A percentile compares a stretch with the other conserved stretches of the same genome.
phyloP scores from a whole-genome alignment of 2,329 filamentous ascomycete genomes.

The Teratosphaeria gauchensis region DNA sequence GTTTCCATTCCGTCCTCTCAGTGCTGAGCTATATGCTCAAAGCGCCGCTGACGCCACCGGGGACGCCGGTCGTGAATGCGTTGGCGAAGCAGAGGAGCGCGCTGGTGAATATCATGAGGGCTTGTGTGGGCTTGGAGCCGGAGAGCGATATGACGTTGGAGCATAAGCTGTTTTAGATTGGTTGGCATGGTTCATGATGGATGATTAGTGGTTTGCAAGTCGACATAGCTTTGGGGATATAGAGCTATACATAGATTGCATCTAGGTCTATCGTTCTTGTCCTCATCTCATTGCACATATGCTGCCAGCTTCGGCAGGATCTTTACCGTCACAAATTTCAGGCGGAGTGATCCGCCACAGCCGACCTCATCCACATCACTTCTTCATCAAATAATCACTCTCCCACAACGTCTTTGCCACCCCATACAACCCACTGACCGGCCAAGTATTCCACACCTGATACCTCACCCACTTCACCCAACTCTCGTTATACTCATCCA shows the following conservation, averaged over 20 bases:
- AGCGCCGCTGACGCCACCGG: constrained; percentile 86
- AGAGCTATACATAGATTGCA: background rate
- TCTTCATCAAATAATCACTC: constrained; percentile 11
- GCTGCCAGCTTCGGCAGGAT: too few relatives aligned
- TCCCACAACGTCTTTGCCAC: constrained; percentile 25
- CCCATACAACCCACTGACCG: constrained; percentile 30
- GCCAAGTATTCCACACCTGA: constrained; percentile 27
- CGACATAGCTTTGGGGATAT: background rate
- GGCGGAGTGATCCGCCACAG: background rate
- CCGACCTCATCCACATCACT: background rate
- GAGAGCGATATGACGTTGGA: constrained; percentile 99
- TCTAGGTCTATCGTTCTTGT: background rate
- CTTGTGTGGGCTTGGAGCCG: constrained; percentile 90
- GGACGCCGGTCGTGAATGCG: constrained; percentile 90
- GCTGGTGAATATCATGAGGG: constrained; percentile 96
- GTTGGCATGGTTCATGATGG: background rate
- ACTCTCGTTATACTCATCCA: constrained; percentile 8
- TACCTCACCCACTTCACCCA: constrained; percentile 23
- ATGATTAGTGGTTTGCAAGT: too few relatives aligned
- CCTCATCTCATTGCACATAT: background rate
- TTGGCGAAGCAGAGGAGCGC: constrained; percentile 92
- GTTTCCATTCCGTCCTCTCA: constrained; percentile 94
- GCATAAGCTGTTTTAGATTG: constrained; percentile 71
- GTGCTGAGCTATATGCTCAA: constrained; percentile 98
- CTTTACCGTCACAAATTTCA: too few relatives aligned